Evolutionary conservation across 768 basidiomycete genomes (phyloP).

Genomic region (Exidia glandulosa): DNA sequence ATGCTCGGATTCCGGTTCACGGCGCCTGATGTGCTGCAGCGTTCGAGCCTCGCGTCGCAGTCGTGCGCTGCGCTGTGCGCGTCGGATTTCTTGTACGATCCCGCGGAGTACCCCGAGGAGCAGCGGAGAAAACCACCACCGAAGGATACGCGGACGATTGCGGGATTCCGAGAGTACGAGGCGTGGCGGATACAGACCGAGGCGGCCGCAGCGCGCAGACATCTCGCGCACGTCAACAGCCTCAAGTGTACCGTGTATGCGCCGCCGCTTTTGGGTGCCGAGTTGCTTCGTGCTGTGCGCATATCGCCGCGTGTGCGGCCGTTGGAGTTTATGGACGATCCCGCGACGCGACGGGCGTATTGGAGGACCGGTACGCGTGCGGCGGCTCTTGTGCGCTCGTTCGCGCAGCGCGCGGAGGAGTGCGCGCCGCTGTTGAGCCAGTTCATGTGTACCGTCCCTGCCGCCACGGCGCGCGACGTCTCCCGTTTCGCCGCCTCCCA

Average conservation of each 20-base stretch:
- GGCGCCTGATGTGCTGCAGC: conserved; percentile 30
- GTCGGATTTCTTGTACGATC: not conserved
- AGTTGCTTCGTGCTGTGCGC: conserved; percentile 17
- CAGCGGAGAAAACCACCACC: conserved; percentile 53
- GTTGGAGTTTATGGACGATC: conserved; percentile 4
- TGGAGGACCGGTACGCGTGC: conserved; percentile 31
- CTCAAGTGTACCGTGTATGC: conserved; percentile 52
- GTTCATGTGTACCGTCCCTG: conserved; percentile 75
- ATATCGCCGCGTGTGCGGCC: conserved; percentile 44
- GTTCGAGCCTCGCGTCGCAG: conserved; percentile 25
- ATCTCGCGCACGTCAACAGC: conserved; percentile 63
- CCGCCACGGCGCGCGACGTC: conserved; percentile 66
- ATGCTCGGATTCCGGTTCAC: conserved; percentile 56
- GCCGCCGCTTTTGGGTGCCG: conserved; percentile 24
- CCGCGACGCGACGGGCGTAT: conserved; percentile 14
- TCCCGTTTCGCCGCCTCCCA: conserved; percentile 36
- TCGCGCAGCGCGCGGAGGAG: conserved; percentile 43
- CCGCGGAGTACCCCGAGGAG: not conserved
- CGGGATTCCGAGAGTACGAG: conserved; percentile 52
- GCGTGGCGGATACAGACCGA: conserved; percentile 31
- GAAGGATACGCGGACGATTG: conserved; percentile 62
- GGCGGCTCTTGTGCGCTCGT: conserved; percentile 51
- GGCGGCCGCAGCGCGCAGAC: conserved; percentile 47
- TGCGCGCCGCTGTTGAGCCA: conserved; percentile 44
- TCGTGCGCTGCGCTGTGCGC: conserved; percentile 6